Conservation (phyloP, 495 filamentous ascomycete genomes). For the Talaromyces adpressus region DNA sequence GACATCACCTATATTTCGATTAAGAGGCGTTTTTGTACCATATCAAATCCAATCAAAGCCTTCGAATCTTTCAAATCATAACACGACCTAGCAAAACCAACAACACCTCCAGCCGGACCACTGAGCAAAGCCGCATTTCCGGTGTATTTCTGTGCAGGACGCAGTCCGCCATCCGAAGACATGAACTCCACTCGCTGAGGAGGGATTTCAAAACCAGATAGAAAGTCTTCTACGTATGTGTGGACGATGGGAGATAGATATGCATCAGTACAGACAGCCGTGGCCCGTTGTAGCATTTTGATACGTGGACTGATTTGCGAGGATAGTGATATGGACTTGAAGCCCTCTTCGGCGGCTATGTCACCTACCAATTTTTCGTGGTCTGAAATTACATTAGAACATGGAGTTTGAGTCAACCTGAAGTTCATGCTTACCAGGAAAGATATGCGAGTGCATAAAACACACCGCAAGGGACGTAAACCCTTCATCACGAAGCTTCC, state of each 20-base stretch:
- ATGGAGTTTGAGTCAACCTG: neutral
- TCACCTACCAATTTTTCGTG: constrained; percentile 16
- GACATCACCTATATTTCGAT: too few species aligned
- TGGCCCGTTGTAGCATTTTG: constrained; percentile 59
- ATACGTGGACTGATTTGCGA: constrained; percentile 72
- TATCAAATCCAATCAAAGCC: constrained; percentile 95
- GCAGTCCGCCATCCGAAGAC: constrained; percentile 50
- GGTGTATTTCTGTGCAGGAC: constrained; percentile 49
- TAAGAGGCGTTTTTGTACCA: too few species aligned
- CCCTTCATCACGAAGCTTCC: constrained; percentile 23
- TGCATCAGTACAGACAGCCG: constrained; percentile 83
- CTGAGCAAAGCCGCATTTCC: constrained; percentile 53
- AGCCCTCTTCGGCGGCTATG: constrained; percentile 27
- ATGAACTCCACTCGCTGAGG: constrained; percentile 44
- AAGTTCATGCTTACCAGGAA: constrained; percentile 16
- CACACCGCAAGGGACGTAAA: constrained; percentile 39
- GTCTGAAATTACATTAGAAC: constrained; percentile 13
- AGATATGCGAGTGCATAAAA: constrained; percentile 41
- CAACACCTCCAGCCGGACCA: constrained; percentile 63
- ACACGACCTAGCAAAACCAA: constrained; percentile 89
- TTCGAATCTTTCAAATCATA: constrained; percentile 80
- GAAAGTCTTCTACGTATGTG: constrained; percentile 79
- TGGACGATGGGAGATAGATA: constrained; percentile 89
- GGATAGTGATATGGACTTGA: constrained; percentile 46
- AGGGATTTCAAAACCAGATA: constrained; percentile 48